These are phyloP conservation scores for Naganishia vaughanmartiniae DNA, from an alignment of 768 basidiomycete genomes.

Conservation along the genomic window DNA sequence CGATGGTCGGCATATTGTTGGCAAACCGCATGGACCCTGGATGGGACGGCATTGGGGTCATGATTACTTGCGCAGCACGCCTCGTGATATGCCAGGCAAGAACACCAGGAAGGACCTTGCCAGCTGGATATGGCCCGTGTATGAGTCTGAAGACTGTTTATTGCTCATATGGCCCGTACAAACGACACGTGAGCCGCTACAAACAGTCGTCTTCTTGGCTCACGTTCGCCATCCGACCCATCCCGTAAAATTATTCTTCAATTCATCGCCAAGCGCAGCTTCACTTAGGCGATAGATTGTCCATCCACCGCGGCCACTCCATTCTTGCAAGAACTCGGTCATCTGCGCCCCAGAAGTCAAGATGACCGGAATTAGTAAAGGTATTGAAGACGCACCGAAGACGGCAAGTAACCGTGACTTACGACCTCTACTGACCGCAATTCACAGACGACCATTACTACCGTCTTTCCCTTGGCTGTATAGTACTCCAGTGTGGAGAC, in stretches of 20 bases:
- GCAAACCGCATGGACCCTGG: too few species aligned
- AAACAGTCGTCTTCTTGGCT: neutral
- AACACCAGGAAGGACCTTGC: too few species aligned
- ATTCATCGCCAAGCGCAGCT: slow-evolving; percentile 39
- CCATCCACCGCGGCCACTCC: slow-evolving; percentile 38
- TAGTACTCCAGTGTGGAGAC: slow-evolving; percentile 43
- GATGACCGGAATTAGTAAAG: neutral
- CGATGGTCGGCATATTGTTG: too few species aligned
- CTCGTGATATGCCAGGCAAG: too few species aligned
- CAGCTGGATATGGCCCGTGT: too few species aligned
- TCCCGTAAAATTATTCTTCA: slow-evolving; percentile 35
- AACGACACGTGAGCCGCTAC: too few species aligned
- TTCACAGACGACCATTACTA: slow-evolving; percentile 48
- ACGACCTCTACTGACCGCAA: slow-evolving; percentile 48
- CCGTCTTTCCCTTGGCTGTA: slow-evolving; percentile 34
- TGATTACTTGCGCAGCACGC: too few species aligned
- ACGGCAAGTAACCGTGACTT: slow-evolving; percentile 30
- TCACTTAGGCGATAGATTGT: slow-evolving; percentile 38
- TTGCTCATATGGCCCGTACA: too few species aligned
- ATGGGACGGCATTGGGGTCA: too few species aligned
- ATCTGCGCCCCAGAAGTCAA: slow-evolving; percentile 27
- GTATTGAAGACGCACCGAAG: neutral
- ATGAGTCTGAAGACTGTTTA: too few species aligned
- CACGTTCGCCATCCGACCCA: slow-evolving; percentile 46
- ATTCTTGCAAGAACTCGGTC: slow-evolving; percentile 41